Evolutionary conservation across 768 basidiomycete species (phyloP), one percentile per base, ranked within the genome.

Genomic region (Solioccasus polychromus): DNA sequence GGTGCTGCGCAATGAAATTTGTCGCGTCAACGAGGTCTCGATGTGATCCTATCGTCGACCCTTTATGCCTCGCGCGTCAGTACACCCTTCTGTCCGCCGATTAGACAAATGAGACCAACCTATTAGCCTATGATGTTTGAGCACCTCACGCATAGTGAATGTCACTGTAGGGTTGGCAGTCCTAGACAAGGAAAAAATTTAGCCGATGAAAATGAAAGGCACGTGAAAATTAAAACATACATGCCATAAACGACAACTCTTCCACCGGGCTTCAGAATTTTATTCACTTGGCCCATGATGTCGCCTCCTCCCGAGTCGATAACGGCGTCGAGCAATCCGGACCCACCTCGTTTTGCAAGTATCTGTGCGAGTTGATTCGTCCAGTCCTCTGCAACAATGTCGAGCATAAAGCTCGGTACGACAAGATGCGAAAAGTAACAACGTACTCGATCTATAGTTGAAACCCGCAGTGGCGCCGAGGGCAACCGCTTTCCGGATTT

Each of bases 21-120:
- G 88, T 88, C 18, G 88, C 88, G 26, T 81, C 79, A 42, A 74
- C 62, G 47, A 92, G 72, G 66, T 92, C 89, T 44, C 78, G 72
- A 53, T 75, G 78, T 8, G 88, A 90, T 15, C 88, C 90, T 88
- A 92, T 89, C 22, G 83, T 89, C 2, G 87, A 87, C 28, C 88
- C 89, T 89, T 47, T 40, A 30, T 48, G 47, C 47, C 41, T 49
- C 4, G 44, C 44, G 50, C 45, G 34, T 62, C 42, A 61, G 23
- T 23, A 41, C n/a, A 24, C 34, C 45, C 23, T 47, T 26, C 11
- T 40, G 38, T n/a, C n/a, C n/a, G n/a, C n/a, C n/a, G n/a, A n/a
- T n/a, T 17, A 22, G 38, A 44, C 14, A 34, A 18, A 34, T 9
- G 23, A 17, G 14, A 61, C 73, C 34, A 34, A 88, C 89, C 90